A percentile compares a stretch with the other conserved stretches of the same genome.
These are phyloP conservation scores for Elsinoe batatas DNA, from an alignment of 2,329 filamentous ascomycete species.

Conservation along the genomic window DNA sequence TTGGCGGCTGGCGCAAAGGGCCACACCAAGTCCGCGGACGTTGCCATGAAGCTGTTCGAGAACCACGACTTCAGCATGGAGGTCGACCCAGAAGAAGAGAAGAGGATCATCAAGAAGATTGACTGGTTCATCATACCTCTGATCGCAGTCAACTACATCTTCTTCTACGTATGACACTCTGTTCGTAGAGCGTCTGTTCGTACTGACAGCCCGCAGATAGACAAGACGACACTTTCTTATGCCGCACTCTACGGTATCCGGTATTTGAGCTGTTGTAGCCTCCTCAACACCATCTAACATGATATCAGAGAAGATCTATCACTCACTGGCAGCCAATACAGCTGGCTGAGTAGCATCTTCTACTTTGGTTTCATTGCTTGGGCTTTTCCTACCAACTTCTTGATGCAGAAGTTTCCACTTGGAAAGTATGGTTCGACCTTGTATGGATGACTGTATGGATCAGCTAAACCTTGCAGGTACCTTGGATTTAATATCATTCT, in stretches of 20 bases:
- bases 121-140: conserved; percentile 51
- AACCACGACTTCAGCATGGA: conserved; percentile 31
- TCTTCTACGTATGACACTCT: conserved; percentile 24
- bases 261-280: background rate
- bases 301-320: conserved; percentile 39
- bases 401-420: conserved; percentile 41
- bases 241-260: conserved; percentile 56
- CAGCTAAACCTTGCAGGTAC: conserved; percentile 23
- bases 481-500: conserved; percentile 47
- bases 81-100: conserved; percentile 39
- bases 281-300: background rate
- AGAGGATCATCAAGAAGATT: conserved; percentile 44
- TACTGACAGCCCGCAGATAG: conserved; percentile 17
- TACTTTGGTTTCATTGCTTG: conserved; percentile 46
- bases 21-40: conserved; percentile 26
- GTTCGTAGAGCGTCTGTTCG: background rate
- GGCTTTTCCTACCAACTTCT: conserved; percentile 46
- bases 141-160: conserved; percentile 28
- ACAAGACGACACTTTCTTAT: conserved; percentile 50
- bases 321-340: conserved; percentile 50
- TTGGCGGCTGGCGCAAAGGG: conserved; percentile 9
- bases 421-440: conserved; percentile 19
- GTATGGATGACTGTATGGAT: background rate
- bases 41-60: conserved; percentile 42
- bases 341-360: conserved; percentile 45